Base-by-base conservation (phyloP, 495 filamentous ascomycete species). In the Parachaetomium inaequale region DNA sequence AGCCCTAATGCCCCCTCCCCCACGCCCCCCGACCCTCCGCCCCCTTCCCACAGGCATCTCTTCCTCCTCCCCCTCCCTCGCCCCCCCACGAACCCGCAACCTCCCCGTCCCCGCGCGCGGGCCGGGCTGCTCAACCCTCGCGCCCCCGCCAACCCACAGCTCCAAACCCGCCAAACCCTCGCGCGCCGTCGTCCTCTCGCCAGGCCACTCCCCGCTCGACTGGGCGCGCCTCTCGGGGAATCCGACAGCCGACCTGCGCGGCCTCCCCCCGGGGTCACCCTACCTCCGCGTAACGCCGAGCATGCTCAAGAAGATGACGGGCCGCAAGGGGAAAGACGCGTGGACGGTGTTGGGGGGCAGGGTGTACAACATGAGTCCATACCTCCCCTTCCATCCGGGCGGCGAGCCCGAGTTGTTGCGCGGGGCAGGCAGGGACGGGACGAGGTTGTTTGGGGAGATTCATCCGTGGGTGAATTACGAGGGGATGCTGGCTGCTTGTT, bases 381-480 rank as follows among this genome's bases (percentile, higher is more conserved):
- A 98, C 71, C 60, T 92, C 42, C 85, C 88, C 1, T 98, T 91
- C 70, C 94, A 98, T 68, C 94, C 94, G 0, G 94, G 94, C 36
- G 94, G 94, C 4, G 90, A 88, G 76, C 87, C 85, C 4, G 91
- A 98, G 77, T 69, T 98, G 67, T 78, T 96, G 73, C 81, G 88
- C 25, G 87, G 82, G 17, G 93, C 92, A 2, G 94, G 91, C 19
- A 81, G 84, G 63, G 88, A 92, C 69, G 90, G 86, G 38, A 85
- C 81, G 7, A 86, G 85, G 77, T 66, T 98, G 69, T 98, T 98
- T 73, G 85, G 87, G 63, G 92, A 96, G 78, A 83, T 93, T 25
- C 94, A 98, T 79, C 92, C 93, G 19, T 98, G 95, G 94, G 93
- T 98, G 11, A 98, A 96, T 68, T 96, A 91, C 81, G 95, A 98